Evolutionary conservation across 345 rosid species (phyloP), one percentile per base, ranked within the genome.

Genomic region (Clarkia xantiana): DNA sequence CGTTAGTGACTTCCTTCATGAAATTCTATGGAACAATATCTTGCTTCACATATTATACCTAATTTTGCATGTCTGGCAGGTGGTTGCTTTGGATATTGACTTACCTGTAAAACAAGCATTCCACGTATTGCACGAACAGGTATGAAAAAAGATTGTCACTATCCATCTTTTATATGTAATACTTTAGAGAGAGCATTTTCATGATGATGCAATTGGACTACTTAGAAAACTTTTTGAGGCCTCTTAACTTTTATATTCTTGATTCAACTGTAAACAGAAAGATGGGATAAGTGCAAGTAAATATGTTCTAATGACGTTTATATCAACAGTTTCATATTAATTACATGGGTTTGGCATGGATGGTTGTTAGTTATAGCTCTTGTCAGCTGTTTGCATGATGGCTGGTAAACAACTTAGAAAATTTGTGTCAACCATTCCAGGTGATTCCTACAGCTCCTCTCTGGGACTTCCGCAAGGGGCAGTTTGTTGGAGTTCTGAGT

Each of bases 101-200:
- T 69, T 86, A 62, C 94, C 98, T 11, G 98, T 91, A 66, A 86
- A 91, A 73, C 98, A 86, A 75, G 98, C 98, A 60, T 91, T 91
- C 54, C 98, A 91, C 69, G 75, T 84, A 69, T 84, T 91, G 45
- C 67, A 86, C 61, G 98, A 91, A 65, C 98, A 91, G 94, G 98
- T 86, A 64, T 54, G 8, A 29, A 29, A 22, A 29, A 29, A 29
- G 36, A 29, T 5, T 29, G 8, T 29, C 8, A 29, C 36, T 2
- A 10, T 29, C 36, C 36, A 29, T 29, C 5, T 29, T 29, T 29
- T 29, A 10, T 29, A 29, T 29, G 2, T 29, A 10, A 10, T 29
- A 29, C 36, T 29, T 29, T 29, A 29, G 36, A 29, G 36, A 29
- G 36, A 29, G 36, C 36, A 29, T 29, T 29, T 29, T 29, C 36